phyloP scores from a whole-genome alignment of 306 rosid species.

The Prunus fruticosa region DNA sequence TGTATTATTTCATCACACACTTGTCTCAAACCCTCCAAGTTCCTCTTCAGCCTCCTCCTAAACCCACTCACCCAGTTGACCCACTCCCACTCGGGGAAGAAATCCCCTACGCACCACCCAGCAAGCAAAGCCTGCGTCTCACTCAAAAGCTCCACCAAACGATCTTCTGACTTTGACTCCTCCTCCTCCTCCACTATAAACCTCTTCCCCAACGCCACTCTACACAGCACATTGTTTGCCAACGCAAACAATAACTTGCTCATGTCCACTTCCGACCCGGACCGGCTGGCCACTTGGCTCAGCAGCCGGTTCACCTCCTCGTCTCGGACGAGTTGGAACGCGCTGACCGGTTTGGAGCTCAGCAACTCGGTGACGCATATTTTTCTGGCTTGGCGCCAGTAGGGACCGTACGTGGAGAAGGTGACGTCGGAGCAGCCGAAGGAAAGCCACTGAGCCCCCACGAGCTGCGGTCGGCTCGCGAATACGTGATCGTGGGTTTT shows the following conservation, averaged over 20 bases:
- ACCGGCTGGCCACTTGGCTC: not conserved
- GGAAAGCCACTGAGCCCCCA: conserved; percentile 40
- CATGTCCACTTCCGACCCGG: conserved; percentile 14
- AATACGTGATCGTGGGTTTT: conserved; percentile 38
- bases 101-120: conserved; percentile 38
- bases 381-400: conserved; percentile 43
- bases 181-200: conserved; percentile 7
- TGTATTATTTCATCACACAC: conserved; percentile 35
- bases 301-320: conserved; percentile 33
- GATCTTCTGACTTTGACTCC: conserved; percentile 6
- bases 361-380: conserved; percentile 37
- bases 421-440: conserved; percentile 41
- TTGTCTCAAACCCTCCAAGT: conserved; percentile 20
- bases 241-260: conserved; percentile 16
- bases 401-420: conserved; percentile 43
- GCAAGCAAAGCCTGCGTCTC: conserved; percentile 37
- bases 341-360: conserved; percentile 30
- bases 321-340: conserved; percentile 23
- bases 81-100: conserved; percentile 36
- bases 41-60: conserved; percentile 21
- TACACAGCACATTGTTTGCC: conserved; percentile 36
- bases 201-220: conserved; percentile 36
- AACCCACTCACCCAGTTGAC: conserved; percentile 24
- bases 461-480: conserved; percentile 35
- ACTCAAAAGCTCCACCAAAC: conserved; percentile 17